These are phyloP conservation scores for Exophiala aquamarina DNA, from an alignment of 2,329 filamentous ascomycete species.

Conservation along the genomic window DNA sequence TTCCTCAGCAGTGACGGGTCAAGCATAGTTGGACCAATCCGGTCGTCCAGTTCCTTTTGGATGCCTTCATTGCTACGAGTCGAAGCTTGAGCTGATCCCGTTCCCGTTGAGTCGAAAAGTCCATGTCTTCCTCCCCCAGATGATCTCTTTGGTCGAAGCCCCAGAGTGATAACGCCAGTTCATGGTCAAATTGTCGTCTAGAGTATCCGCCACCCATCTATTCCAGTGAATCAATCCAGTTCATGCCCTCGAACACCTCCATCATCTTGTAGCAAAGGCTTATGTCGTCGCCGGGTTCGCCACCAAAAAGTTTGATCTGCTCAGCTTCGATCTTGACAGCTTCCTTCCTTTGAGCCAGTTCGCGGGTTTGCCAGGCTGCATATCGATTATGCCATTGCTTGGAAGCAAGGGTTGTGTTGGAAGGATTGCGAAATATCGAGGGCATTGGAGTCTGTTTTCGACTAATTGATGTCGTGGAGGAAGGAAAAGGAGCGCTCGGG, in stretches of 20 bases:
- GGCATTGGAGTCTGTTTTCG: slow-evolving; percentile 23
- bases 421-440: slow-evolving; percentile 28
- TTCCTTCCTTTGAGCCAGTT: slow-evolving; percentile 33
- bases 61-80: slow-evolving; percentile 24
- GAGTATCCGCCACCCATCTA: slow-evolving; percentile 2
- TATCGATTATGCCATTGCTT: slow-evolving; percentile 44
- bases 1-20: slow-evolving; percentile 21
- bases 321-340: slow-evolving; percentile 36
- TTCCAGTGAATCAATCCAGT: slow-evolving; percentile 42
- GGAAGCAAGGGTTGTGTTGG: slow-evolving; percentile 27
- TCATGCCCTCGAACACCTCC: slow-evolving; percentile 49
- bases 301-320: slow-evolving; percentile 38
- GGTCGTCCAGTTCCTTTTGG: slow-evolving; percentile 7
- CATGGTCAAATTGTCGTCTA: too few species aligned
- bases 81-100: slow-evolving; percentile 15
- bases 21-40: slow-evolving; percentile 18
- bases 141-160: not conserved
- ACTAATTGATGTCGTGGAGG: slow-evolving; percentile 1
- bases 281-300: slow-evolving; percentile 28
- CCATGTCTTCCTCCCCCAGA: not conserved
- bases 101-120: slow-evolving; percentile 17
- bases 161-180: not conserved
- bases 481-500: slow-evolving; percentile 14
- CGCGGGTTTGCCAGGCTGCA: slow-evolving; percentile 40
- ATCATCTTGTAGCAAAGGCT: slow-evolving; percentile 49